Conservation (phyloP, 352 stramenopile genomes). For the Aphanomyces astaci region DNA sequence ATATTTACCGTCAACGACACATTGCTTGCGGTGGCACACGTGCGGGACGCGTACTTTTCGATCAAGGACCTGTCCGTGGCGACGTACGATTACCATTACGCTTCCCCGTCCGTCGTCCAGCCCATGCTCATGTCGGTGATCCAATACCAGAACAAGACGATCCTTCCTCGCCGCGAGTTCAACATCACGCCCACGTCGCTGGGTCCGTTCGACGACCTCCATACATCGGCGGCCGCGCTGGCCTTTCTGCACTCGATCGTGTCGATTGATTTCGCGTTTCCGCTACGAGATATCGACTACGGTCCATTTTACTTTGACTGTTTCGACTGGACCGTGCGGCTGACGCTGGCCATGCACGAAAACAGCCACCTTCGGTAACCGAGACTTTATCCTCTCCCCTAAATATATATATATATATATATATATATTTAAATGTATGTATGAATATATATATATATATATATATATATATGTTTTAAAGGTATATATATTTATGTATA, state of each 20-base stretch:
- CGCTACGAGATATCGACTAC: constrained; percentile 60
- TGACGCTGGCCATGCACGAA: constrained; percentile 43
- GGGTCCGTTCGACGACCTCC: constrained; percentile 49
- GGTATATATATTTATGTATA: too few species aligned
- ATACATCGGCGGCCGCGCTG: constrained; percentile 33
- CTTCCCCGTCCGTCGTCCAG: constrained; percentile 25
- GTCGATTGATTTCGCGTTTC: constrained; percentile 41
- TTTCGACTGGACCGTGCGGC: constrained; percentile 70
- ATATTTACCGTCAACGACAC: constrained; percentile 74
- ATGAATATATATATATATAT: too few species aligned
- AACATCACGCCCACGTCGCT: constrained; percentile 35
- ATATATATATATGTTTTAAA: too few species aligned
- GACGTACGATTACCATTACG: constrained; percentile 66
- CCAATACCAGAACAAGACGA: constrained; percentile 30
- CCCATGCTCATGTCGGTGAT: constrained; percentile 37
- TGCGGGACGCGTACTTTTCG: constrained; percentile 73
- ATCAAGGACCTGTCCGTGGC: constrained; percentile 56
- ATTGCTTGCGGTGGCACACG: constrained; percentile 45
- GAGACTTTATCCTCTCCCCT: not conserved
- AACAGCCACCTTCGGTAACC: constrained; percentile 23
- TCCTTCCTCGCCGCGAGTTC: constrained; percentile 36
- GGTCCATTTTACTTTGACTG: constrained; percentile 74
- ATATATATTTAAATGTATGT: too few species aligned
- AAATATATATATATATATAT: too few species aligned
- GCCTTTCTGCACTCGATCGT: constrained; percentile 45